These are phyloP conservation scores for Lactifluus volemus DNA, from an alignment of 768 basidiomycete genomes.

Conservation along the genomic window DNA sequence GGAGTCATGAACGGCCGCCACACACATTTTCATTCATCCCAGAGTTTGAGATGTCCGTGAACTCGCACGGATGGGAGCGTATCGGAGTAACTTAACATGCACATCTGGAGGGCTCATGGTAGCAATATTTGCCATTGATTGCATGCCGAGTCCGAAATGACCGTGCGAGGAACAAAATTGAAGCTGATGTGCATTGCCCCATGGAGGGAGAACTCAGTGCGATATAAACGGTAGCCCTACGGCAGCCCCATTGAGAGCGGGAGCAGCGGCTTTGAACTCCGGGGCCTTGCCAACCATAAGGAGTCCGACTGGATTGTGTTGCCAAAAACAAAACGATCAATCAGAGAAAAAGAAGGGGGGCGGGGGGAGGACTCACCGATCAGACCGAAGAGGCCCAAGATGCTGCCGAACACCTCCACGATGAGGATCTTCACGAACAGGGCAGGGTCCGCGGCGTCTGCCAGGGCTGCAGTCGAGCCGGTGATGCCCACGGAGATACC, in stretches of 20 bases:
- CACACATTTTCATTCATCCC: too few species aligned
- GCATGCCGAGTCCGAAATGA: not conserved
- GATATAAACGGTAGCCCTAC: constrained; percentile 1
- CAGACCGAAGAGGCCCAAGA: constrained; percentile 86
- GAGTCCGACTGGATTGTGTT: constrained; percentile 51
- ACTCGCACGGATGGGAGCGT: too few species aligned
- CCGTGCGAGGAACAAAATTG: not conserved
- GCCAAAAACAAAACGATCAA: not conserved
- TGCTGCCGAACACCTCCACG: constrained; percentile 90
- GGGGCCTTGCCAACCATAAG: constrained; percentile 64
- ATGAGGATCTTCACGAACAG: constrained; percentile 96
- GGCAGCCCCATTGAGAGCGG: not conserved
- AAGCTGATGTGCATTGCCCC: not conserved
- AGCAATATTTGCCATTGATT: not conserved
- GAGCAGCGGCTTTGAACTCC: constrained; percentile 42
- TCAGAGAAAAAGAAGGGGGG: not conserved
- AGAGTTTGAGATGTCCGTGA: too few species aligned
- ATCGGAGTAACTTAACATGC: too few species aligned
- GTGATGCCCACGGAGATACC: constrained; percentile 92
- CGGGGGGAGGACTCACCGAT: constrained; percentile 53
- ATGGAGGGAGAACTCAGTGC: not conserved
- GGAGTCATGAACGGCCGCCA: too few species aligned
- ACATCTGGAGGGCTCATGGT: not conserved
- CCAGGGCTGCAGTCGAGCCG: constrained; percentile 89
- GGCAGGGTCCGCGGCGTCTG: constrained; percentile 91